Evolutionary conservation across 352 stramenopile species (phyloP), one percentile per base, ranked within the genome.

Genomic region (Pythium angustatum): DNA sequence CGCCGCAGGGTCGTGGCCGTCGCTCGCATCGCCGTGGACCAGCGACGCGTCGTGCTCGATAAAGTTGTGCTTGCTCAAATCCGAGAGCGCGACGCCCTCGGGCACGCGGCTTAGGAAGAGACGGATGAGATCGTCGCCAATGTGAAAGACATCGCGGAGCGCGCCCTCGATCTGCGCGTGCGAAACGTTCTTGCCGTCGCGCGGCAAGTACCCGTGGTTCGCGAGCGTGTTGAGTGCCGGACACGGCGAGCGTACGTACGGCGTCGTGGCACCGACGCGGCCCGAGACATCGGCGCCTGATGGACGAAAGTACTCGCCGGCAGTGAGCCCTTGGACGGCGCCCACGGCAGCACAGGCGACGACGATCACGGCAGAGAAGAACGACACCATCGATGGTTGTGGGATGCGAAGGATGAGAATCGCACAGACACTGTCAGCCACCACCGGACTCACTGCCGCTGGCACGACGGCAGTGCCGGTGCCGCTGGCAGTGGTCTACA

Each of bases 151-250:
- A 14, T 43, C 24, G 43, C 31, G 28, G 27, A 73, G 30, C 27
- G 69, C 69, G 8, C 36, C 28, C 11, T 6, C 33, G 27, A 76
- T 44, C 49, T 51, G 22, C 22, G 31, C 26, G 28, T 51, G 9
- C 34, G 68, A 30, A 17, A 82, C 59, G 50, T 81, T 75, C 61
- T 75, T 73, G 63, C 77, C 76, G 31, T 69, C 68, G 59, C 79
- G 76, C 10, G 76, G 76, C 10, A 87, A 38, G 50, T 80, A 73
- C 17, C 71, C 77, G 62, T 87, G 76, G 68, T 87, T 85, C 26
- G 76, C 74, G 19, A 87, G 63, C 26, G 78, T 68, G 57, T 85
- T 87, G 55, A 87, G 58, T 31, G 54, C 69, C 8, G 74, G 78
- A 47, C 78, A 87, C 24, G 78, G 78, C n/a, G 64, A 77, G 21